Percentiles rank a stretch among this genome's conserved stretches.
Conservation (phyloP, 371 early-diverging fungal species). For the Mucor plumbeus region DNA sequence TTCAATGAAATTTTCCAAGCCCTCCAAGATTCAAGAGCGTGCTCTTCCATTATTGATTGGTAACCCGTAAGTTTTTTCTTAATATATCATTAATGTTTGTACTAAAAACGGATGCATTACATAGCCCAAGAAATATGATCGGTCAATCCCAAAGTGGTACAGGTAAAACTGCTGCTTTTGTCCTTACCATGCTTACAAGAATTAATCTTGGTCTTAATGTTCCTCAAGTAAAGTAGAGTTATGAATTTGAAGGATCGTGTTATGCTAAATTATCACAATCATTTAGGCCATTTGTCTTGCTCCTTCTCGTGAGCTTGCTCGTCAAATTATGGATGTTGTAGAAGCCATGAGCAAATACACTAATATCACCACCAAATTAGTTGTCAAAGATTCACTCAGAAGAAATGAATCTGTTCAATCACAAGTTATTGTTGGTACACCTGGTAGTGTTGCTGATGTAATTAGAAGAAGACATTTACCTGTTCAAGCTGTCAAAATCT, state of each 20-base stretch:
- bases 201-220: slow-evolving; percentile 58
- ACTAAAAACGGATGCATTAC: background rate
- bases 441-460: slow-evolving; percentile 89
- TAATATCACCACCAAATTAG: slow-evolving; percentile 71
- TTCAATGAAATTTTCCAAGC: slow-evolving; percentile 91
- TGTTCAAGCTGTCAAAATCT: slow-evolving; percentile 67
- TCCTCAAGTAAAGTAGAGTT: slow-evolving; percentile 50
- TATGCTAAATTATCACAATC: background rate
- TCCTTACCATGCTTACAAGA: slow-evolving; percentile 85
- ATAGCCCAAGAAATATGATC: slow-evolving; percentile 54
- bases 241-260: background rate
- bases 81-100: background rate
- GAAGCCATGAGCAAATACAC: slow-evolving; percentile 90
- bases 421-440: slow-evolving; percentile 96
- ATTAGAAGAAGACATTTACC: slow-evolving; percentile 71
- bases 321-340: slow-evolving; percentile 94
- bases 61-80: slow-evolving; percentile 62
- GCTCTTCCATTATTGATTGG: slow-evolving; percentile 89
- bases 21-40: slow-evolving; percentile 95
- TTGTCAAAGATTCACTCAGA: slow-evolving; percentile 74
- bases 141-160: slow-evolving; percentile 59
- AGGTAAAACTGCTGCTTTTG: slow-evolving; percentile 97
- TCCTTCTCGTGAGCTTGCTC: slow-evolving; percentile 97
- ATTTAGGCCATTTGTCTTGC: slow-evolving; percentile 91
- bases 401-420: slow-evolving; percentile 66